These are phyloP conservation scores for Pelargonium cotyledonis DNA, from an alignment of 441 rosid genomes.

Conservation along the genomic window DNA sequence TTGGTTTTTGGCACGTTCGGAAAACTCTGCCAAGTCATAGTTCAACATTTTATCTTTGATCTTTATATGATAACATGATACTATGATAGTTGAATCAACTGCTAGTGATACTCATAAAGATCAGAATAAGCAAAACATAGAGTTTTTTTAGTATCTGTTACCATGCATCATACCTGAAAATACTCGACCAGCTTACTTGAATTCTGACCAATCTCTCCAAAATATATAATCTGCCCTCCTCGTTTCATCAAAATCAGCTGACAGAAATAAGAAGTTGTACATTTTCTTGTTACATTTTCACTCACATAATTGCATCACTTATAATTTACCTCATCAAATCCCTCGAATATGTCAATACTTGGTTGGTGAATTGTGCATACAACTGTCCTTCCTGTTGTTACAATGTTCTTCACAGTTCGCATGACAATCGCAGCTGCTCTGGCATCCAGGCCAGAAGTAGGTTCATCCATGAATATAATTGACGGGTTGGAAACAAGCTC, in stretches of 20 bases:
- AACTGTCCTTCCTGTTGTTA: conserved; percentile 59
- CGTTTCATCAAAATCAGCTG: conserved; percentile 54
- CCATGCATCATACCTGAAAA: conserved; percentile 30
- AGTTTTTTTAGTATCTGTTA: too few species aligned
- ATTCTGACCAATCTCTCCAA: conserved; percentile 42
- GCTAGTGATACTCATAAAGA: too few species aligned
- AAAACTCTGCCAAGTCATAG: conserved; percentile 11
- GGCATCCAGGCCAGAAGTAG: conserved; percentile 63
- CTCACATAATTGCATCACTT: too few species aligned
- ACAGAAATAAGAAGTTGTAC: background rate
- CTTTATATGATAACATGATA: too few species aligned
- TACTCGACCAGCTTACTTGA: conserved; percentile 45
- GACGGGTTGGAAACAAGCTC: conserved; percentile 69
- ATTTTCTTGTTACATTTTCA: too few species aligned
- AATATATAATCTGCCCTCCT: conserved; percentile 50
- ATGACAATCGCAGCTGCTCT: conserved; percentile 69
- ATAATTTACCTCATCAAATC: conserved; percentile 49
- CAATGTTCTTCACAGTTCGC: conserved; percentile 59
- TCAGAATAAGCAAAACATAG: too few species aligned
- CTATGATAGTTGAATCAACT: too few species aligned
- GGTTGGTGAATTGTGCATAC: conserved; percentile 74
- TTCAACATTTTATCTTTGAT: too few species aligned
- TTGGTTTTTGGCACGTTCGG: conserved; percentile 53
- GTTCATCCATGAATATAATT: conserved; percentile 67
- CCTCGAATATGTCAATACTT: conserved; percentile 54